Evolutionary conservation across 495 filamentous ascomycete species (phyloP), one percentile per base, ranked within the genome.

Genomic region (Penicillium waksmanii): DNA sequence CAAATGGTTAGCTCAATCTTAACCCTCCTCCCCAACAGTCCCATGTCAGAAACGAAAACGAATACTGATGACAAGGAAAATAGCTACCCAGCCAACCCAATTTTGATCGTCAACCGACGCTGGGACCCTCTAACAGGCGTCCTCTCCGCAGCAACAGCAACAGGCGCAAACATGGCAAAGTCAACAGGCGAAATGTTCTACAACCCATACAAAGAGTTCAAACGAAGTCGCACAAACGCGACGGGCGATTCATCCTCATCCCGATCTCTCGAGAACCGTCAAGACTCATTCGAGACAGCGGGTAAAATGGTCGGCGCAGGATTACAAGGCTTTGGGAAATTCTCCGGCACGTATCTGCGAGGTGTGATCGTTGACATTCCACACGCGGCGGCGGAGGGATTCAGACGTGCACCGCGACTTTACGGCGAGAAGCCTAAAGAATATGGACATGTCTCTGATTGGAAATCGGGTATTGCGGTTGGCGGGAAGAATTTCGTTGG

Each of bases 361-460:
- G 75, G 73, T 2, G 56, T 70, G 8, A 51, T 71, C 0, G 86
- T 93, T 63, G 87, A 92, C 62, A 77, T 95, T n/a, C 81, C 83
- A 3, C 74, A 92, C 6, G 89, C 91, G 0, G 67, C 93, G 2
- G 86, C 89, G 3, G 89, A 93, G 66, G 91, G 92, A 3, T 92
- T 94, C 64, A 90, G 94, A 69, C 89, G 92, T 61, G 89, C 88
- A 0, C 92, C 92, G 0, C 84, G 88, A 0, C 76, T 95, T 1
- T 90, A 91, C 61, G 89, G 90, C 3, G 87, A 85, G 56, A 76
- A 75, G 60, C 82, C 78, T 23, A 64, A 64, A n/a, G 72, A 75
- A 9, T 68, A 74, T 27, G 72, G 68, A 2, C 55, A 61, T 5
- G 69, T 79, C 5, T 59, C 60, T 1, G 74, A 75, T 47, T 78